Conservation (phyloP, 2,329 filamentous ascomycete genomes). For the Calonectria hongkongensis region DNA sequence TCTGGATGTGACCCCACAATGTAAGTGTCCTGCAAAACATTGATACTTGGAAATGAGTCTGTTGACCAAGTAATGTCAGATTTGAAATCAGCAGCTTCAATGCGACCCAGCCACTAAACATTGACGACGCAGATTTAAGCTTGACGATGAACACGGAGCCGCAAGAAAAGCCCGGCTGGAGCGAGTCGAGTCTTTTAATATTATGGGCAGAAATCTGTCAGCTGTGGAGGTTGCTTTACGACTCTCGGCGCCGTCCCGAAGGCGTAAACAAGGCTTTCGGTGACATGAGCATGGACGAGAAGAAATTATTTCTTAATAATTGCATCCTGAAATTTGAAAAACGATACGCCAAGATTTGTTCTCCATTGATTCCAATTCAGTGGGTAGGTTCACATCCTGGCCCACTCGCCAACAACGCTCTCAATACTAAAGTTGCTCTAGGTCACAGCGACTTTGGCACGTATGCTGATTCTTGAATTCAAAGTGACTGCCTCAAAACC, state of each 20-base stretch:
- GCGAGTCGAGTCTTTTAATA: background rate
- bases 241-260: slow-evolving; percentile 2
- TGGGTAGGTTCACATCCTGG: background rate
- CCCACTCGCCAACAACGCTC: background rate
- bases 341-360: background rate
- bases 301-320: background rate
- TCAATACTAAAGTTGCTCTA: background rate
- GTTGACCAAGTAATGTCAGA: background rate
- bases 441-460: background rate
- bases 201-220: background rate
- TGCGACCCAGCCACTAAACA: background rate
- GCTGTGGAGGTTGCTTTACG: background rate
- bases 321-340: background rate
- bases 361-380: background rate
- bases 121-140: background rate
- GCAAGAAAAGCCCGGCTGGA: background rate
- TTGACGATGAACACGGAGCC: background rate
- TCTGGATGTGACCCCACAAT: slow-evolving; percentile 6
- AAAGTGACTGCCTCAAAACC: slow-evolving; percentile 3
- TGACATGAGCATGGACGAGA: slow-evolving; percentile 2
- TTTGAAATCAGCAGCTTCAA: slow-evolving; percentile 20
- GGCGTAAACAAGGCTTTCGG: background rate
- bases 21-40: background rate
- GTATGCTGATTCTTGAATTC: background rate
- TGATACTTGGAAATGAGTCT: background rate